Evolutionary conservation across 805 yeast genomes (phyloP), one percentile per base, ranked within the genome.

Genomic region (Gaillardinia entomophila): DNA sequence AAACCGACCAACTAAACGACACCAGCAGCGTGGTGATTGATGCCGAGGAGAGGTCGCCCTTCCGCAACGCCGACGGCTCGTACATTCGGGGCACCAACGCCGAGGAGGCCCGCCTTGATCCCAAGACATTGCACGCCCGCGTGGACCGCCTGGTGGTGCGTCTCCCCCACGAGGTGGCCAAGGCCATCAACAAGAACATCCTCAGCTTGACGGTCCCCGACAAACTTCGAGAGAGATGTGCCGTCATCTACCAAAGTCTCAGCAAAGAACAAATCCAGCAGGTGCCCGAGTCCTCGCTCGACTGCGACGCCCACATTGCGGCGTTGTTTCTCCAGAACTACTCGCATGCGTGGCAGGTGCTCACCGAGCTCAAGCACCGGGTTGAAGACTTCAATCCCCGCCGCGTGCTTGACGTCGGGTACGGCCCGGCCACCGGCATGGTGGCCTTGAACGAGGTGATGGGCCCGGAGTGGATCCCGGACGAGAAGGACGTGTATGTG

Each of bases 341-440:
- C 50, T 83, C 87, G 1, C 72, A 86, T 11, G 54, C 77, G 2
- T 66, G 66, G 33, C 84, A 79, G 41, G 84, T 79, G 0, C 57
- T 92, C 24, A 51, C 53, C 17, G 97, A 90, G 44, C 58, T 88
- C 23, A 66, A 74, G 42, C 53, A 57, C 27, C 64, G 89, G 26
- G 53, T 69, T 14, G 62, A 60, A 0, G 48, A 50, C 30, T 84
- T 87, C 61, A 55, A 55, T 15, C 97, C 97, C 0, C 49, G 69
- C 18, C 63, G 74, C 4, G 74, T 92, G 0, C 63, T 92, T 31
- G 94, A 86, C 48, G 74, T 86, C 11, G 90, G 96, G 0, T 79
- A 71, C 50, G 97, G 98, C 0, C 97, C 98, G 1, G 90, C 87
- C 2, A 81, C 94, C 0, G 97, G 97, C 2, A 77, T 92, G 66